These are phyloP conservation scores for Vanrija humicola DNA, from an alignment of 1,284 basidiomycete species.

Conservation along the genomic window DNA sequence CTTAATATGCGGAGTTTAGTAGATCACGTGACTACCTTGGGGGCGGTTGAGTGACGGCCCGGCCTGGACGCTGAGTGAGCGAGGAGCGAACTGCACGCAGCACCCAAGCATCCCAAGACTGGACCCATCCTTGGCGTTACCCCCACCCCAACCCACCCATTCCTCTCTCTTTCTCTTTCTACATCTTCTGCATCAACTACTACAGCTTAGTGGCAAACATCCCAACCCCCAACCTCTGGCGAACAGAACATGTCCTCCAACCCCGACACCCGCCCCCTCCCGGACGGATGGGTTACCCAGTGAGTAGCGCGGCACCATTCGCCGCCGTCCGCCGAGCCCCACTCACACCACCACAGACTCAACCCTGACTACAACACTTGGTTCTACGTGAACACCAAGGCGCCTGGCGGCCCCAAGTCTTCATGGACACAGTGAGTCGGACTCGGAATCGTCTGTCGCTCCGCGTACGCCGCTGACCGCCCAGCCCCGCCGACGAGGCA, in stretches of 20 bases:
- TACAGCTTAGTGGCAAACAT: no score
- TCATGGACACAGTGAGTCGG: conserved; percentile 48
- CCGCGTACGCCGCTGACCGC: not conserved
- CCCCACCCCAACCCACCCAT: not conserved
- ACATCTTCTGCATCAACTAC: not conserved
- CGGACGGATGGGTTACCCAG: conserved; percentile 46
- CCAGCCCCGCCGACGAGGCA: conserved; percentile 44
- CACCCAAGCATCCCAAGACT: not conserved
- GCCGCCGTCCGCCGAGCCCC: not conserved
- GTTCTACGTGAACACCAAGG: conserved; percentile 50
- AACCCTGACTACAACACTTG: conserved; percentile 48
- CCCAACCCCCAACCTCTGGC: not conserved
- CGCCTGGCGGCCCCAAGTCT: conserved; percentile 37
- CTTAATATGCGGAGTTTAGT: no score
- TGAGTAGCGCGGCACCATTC: conserved; percentile 15
- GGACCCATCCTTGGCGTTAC: not conserved
- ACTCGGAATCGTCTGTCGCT: not conserved
- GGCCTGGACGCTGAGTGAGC: no score
- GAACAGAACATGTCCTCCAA: conserved; percentile 24
- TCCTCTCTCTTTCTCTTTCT: not conserved
- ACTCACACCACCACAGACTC: conserved; percentile 23
- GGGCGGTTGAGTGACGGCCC: no score
- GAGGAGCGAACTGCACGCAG: not conserved
- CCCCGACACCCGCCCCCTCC: conserved; percentile 41
- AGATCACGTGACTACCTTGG: no score